Evolutionary conservation across 2,329 filamentous ascomycete genomes (phyloP).

Genomic region (Xylaria sp.): DNA sequence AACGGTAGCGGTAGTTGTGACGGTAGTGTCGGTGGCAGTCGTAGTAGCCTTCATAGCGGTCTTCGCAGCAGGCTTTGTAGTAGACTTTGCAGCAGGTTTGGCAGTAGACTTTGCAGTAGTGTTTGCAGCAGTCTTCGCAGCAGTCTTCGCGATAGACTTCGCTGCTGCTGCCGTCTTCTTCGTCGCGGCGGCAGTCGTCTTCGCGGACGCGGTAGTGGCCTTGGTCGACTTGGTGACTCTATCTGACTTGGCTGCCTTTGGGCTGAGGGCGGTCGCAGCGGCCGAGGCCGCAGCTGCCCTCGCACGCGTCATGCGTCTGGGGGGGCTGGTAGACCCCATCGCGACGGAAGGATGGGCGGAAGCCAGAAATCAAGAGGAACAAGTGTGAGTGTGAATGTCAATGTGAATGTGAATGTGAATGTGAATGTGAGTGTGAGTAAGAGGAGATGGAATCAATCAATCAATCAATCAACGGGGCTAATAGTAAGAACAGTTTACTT

Average conservation of each 20-base stretch:
- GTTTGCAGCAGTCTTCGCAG: constrained; percentile 39
- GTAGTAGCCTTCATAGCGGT: constrained; percentile 4
- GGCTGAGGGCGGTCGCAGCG: constrained; percentile 54
- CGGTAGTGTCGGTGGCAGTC: constrained; percentile 18
- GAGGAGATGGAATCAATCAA: neutral
- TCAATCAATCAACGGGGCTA: constrained; percentile 13
- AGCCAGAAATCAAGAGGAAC: constrained; percentile 25
- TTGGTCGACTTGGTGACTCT: constrained; percentile 46
- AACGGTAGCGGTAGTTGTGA: neutral
- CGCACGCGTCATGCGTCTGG: constrained; percentile 68
- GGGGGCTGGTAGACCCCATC: constrained; percentile 66
- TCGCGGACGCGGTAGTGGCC: constrained; percentile 30
- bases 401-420: neutral
- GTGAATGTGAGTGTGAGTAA: no score
- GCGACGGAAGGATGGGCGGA: constrained; percentile 38
- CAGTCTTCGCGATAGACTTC: constrained; percentile 47
- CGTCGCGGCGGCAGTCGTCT: constrained; percentile 9
- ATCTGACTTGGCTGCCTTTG: constrained; percentile 51
- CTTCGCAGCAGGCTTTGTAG: neutral
- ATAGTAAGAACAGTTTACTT: constrained; percentile 15
- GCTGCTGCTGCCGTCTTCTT: constrained; percentile 49
- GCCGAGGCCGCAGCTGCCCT: constrained; percentile 48
- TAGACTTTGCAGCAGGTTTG: constrained; percentile 48
- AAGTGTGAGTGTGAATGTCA: neutral
- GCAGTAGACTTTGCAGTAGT: neutral